Conservation (phyloP, 257 asterid genomes). For the Leptodermis oblonga region DNA sequence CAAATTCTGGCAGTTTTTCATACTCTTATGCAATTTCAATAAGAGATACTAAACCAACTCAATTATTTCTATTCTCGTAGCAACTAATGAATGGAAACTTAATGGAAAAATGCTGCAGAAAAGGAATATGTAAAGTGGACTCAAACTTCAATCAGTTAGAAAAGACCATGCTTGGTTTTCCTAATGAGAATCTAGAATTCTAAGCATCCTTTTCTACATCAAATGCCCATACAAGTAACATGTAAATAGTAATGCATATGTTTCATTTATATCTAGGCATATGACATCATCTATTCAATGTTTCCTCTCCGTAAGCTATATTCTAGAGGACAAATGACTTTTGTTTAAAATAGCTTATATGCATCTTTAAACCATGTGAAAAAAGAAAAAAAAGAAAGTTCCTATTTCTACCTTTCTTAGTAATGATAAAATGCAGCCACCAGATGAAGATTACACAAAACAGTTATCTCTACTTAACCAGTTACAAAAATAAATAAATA, state of each 20-base stretch:
- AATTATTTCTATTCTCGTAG: not conserved
- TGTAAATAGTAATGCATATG: not conserved
- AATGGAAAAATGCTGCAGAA: not conserved
- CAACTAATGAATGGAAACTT: not conserved
- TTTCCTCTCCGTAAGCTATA: not conserved
- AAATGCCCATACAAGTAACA: not conserved
- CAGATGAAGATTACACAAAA: not conserved
- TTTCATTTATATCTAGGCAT: not conserved
- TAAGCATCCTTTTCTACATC: not conserved
- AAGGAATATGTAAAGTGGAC: not conserved
- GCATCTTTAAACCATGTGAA: not conserved
- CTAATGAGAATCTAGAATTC: not conserved
- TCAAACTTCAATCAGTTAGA: not conserved
- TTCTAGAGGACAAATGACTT: not conserved
- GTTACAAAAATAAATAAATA: not conserved
- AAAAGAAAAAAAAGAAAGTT: too few species aligned
- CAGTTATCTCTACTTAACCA: not conserved
- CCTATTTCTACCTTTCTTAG: not conserved
- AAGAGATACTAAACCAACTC: not conserved
- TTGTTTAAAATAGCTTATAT: too few species aligned
- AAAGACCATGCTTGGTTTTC: not conserved
- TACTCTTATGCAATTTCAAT: not conserved
- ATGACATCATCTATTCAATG: not conserved
- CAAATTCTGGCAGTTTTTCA: not conserved
- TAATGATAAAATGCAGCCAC: not conserved